Conservation (phyloP, 768 basidiomycete species). For the Suillus lakei region DNA sequence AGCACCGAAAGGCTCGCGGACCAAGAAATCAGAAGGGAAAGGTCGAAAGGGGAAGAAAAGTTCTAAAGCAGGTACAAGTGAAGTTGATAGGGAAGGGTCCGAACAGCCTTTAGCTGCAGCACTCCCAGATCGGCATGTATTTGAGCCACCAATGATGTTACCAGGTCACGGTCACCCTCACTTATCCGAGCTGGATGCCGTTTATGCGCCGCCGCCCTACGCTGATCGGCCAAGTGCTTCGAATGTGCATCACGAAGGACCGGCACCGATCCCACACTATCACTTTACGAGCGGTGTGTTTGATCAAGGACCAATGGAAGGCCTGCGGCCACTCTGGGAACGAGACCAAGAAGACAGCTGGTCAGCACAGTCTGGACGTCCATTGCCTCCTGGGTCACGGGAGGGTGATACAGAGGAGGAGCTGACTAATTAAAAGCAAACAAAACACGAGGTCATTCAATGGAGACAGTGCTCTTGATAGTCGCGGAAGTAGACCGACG, state of each 20-base stretch:
- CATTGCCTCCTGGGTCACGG: neutral
- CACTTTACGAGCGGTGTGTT: constrained; percentile 1
- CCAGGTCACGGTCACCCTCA: constrained; percentile 1
- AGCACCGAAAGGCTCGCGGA: constrained; percentile 63
- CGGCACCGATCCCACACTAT: constrained; percentile 3
- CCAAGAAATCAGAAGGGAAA: constrained; percentile 43
- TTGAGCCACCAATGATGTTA: constrained; percentile 9
- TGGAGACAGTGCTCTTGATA: neutral
- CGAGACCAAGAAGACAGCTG: constrained; percentile 2
- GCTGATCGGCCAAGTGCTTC: constrained; percentile 10
- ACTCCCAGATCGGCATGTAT: constrained; percentile 8
- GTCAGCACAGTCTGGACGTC: neutral
- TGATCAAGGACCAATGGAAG: neutral
- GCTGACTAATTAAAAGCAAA: neutral
- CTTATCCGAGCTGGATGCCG: constrained; percentile 2
- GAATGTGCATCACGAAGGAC: neutral
- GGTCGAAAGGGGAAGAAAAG: constrained; percentile 21
- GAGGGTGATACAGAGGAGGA: constrained; percentile 6
- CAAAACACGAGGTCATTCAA: neutral
- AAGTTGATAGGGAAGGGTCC: constrained; percentile 11
- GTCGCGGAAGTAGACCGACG: neutral
- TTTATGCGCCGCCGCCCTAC: constrained; percentile 8
- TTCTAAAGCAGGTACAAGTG: constrained; percentile 13
- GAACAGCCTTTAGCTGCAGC: constrained; percentile 1
- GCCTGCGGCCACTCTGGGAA: neutral